A percentile compares a stretch with the other conserved stretches of the same genome.
Evolutionary conservation across 345 rosid genomes (phyloP).

Genomic region (Angophora floribunda): DNA sequence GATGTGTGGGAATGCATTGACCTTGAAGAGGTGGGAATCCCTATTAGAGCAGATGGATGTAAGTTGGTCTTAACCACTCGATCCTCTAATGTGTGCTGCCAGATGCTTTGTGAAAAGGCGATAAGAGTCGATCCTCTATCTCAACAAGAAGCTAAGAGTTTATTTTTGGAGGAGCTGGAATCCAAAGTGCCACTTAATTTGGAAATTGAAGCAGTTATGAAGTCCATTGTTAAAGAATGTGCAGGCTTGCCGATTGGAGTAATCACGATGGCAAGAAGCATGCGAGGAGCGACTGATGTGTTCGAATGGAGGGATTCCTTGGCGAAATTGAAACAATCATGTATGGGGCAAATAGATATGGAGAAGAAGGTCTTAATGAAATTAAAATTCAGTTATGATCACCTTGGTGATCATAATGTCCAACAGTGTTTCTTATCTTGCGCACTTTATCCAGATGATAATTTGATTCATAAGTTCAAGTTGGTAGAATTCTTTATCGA

Average conservation of each 20-base stretch:
- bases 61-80: background rate
- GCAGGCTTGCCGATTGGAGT: background rate
- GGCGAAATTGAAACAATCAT: background rate
- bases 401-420: too few relatives aligned
- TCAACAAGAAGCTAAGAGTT: background rate
- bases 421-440: too few relatives aligned
- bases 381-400: too few relatives aligned
- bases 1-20: background rate
- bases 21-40: background rate
- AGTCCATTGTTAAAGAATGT: background rate
- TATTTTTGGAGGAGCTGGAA: background rate
- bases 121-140: background rate
- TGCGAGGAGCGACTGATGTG: background rate
- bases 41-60: fast-evolving
- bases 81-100: background rate
- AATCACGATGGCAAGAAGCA: background rate
- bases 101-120: background rate
- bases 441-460: too few relatives aligned
- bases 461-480: too few relatives aligned
- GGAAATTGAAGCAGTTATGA: background rate
- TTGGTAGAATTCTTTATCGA: too few relatives aligned
- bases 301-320: slow-evolving; percentile 5
- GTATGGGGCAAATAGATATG: too few relatives aligned
- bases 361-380: too few relatives aligned
- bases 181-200: fast-evolving